Conservation (phyloP, 1,139 yeast species). For the Taphrina sp. region DNA sequence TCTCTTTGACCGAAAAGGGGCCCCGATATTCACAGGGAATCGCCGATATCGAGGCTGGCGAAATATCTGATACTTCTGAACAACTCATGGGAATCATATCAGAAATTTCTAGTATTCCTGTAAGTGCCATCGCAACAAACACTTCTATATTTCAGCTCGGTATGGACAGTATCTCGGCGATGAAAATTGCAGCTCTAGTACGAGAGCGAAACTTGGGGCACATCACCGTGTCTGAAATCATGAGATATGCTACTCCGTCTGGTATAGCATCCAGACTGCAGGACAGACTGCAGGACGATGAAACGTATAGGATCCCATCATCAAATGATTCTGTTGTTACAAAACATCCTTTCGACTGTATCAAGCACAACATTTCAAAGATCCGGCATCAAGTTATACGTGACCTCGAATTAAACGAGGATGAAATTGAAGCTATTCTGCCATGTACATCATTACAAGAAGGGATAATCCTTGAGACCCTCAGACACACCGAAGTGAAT, state of each 20-base stretch:
- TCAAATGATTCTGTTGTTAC: background rate
- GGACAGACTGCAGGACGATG: background rate
- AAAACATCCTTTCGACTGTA: no score
- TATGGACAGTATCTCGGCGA: slow-evolving; percentile 39
- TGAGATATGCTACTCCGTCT: slow-evolving; percentile 5
- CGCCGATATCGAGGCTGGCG: background rate
- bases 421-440: slow-evolving; percentile 10
- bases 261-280: background rate
- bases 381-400: background rate
- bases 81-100: slow-evolving; percentile 34
- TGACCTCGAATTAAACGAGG: background rate
- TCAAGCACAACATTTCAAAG: background rate
- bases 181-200: slow-evolving; percentile 31
- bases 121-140: slow-evolving; percentile 7
- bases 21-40: background rate
- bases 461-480: slow-evolving; percentile 37
- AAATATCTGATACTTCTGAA: slow-evolving; percentile 13
- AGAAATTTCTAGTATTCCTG: slow-evolving; percentile 4
- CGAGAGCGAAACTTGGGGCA: background rate
- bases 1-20: background rate
- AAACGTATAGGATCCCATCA: background rate
- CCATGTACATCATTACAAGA: slow-evolving; percentile 40
- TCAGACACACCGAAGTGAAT: slow-evolving; percentile 30
- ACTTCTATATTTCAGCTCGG: slow-evolving; percentile 38
- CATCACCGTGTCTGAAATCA: slow-evolving; percentile 15